Conservation (phyloP, 2,329 filamentous ascomycete species). For the Beauveria brongniartii region DNA sequence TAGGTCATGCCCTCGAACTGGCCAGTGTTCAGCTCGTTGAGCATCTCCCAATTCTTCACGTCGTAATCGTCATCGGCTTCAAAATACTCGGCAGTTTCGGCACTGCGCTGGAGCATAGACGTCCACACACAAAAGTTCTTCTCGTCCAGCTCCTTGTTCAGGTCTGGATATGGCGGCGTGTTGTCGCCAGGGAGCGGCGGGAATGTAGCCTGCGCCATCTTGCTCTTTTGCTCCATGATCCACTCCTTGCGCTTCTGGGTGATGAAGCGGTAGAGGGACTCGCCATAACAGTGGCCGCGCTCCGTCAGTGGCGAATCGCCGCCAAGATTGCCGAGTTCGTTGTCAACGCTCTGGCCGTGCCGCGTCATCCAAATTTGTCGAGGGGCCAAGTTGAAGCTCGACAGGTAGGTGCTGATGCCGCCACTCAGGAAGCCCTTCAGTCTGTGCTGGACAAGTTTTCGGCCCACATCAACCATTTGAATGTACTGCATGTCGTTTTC, state of each 20-base stretch:
- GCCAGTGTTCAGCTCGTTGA: conserved; percentile 92
- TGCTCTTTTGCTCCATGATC: conserved; percentile 74
- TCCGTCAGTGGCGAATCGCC: conserved; percentile 80
- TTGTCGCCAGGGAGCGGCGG: conserved; percentile 87
- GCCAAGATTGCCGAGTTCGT: conserved; percentile 79
- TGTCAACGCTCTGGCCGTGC: conserved; percentile 86
- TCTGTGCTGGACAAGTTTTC: conserved; percentile 86
- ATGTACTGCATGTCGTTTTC: conserved; percentile 88
- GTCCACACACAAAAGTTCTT: conserved; percentile 99
- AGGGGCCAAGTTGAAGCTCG: conserved; percentile 93
- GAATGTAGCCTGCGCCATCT: conserved; percentile 67
- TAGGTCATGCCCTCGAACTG: conserved; percentile 94
- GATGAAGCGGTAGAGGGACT: conserved; percentile 75
- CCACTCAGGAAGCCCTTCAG: conserved; percentile 87
- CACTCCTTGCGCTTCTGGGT: conserved; percentile 71
- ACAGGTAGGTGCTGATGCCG: conserved; percentile 87
- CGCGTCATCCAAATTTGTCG: conserved; percentile 97
- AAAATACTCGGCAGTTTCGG: conserved; percentile 83
- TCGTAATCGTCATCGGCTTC: conserved; percentile 89
- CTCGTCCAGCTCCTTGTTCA: conserved; percentile 58
- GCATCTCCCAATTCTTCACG: conserved; percentile 94
- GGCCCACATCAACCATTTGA: conserved; percentile 94
- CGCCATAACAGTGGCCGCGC: conserved; percentile 71
- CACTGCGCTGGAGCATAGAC: conserved; percentile 86
- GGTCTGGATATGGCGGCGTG: conserved; percentile 90